Evolutionary conservation across 345 rosid genomes (phyloP).

Genomic region (Raphanus sativus): DNA sequence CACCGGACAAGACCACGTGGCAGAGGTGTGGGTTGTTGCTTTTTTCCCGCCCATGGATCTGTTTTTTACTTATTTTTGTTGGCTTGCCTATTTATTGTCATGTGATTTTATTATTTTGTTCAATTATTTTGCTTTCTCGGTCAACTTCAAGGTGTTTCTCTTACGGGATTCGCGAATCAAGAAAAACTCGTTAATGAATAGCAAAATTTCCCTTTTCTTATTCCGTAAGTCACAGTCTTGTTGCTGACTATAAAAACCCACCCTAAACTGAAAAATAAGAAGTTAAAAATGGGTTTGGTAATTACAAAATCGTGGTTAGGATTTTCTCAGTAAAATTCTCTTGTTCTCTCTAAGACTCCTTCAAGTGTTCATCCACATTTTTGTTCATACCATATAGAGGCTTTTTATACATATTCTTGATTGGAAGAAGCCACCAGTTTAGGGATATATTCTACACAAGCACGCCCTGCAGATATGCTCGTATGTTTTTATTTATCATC

Average conservation of each 20-base stretch:
- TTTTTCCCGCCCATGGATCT: slow-evolving; percentile 40
- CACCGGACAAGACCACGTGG: slow-evolving; percentile 37
- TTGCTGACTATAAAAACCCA: neutral
- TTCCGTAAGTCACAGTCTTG: neutral
- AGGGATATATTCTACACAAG: neutral
- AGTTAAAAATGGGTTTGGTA: neutral
- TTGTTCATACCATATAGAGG: neutral
- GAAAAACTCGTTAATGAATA: neutral
- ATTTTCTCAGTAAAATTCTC: neutral
- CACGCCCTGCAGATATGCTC: neutral
- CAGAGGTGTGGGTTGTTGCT: slow-evolving; percentile 33
- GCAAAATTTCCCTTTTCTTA: neutral
- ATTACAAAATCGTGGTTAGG: neutral
- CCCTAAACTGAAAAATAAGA: neutral
- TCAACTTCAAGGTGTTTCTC: slow-evolving; percentile 20
- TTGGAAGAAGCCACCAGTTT: neutral
- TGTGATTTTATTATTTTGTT: slow-evolving; percentile 9
- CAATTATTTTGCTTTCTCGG: slow-evolving; percentile 10
- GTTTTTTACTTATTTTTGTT: neutral
- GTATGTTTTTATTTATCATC: neutral
- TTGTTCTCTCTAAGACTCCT: neutral
- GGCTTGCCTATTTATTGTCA: slow-evolving; percentile 24
- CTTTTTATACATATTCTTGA: neutral
- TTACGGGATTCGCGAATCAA: neutral
- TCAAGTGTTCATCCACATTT: neutral